Percentiles rank a stretch among this genome's conserved stretches.
phyloP scores from a whole-genome alignment of 2,329 filamentous ascomycete species.

The Diplodia intermedia region DNA sequence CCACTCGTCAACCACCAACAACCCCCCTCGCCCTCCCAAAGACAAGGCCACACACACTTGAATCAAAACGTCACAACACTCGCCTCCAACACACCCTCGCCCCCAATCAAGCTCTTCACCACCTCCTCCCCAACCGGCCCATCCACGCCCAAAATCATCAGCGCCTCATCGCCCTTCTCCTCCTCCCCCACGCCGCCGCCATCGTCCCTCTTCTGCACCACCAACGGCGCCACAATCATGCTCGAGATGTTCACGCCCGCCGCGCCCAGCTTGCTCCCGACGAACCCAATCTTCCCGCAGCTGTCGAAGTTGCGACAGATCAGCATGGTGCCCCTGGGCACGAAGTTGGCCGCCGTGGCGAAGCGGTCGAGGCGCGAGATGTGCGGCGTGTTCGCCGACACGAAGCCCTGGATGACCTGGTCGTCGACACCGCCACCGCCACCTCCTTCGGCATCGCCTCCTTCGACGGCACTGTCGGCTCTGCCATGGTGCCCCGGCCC shows the following conservation, averaged over 20 bases:
- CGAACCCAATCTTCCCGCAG: slow-evolving; percentile 81
- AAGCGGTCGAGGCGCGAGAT: slow-evolving; percentile 79
- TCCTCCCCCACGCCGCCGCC: slow-evolving; percentile 26
- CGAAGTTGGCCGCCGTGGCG: slow-evolving; percentile 67
- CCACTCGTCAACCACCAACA: background rate
- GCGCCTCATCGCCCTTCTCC: slow-evolving; percentile 60
- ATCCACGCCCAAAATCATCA: slow-evolving; percentile 83
- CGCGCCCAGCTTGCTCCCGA: slow-evolving; percentile 72
- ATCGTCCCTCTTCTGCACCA: slow-evolving; percentile 43
- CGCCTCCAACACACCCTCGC: slow-evolving; percentile 60
- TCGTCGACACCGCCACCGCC: slow-evolving; percentile 40
- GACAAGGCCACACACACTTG: background rate
- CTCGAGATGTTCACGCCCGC: slow-evolving; percentile 79
- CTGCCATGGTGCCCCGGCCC: background rate
- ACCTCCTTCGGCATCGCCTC: no score
- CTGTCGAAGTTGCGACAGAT: slow-evolving; percentile 82
- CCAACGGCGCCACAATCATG: slow-evolving; percentile 74
- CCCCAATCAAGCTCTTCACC: slow-evolving; percentile 56
- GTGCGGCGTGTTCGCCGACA: slow-evolving; percentile 67
- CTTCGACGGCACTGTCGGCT: background rate
- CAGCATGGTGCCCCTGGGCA: slow-evolving; percentile 75
- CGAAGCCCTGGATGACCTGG: slow-evolving; percentile 70
- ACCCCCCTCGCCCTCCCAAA: background rate
- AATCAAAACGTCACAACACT: slow-evolving; percentile 57
- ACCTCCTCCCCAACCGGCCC: slow-evolving; percentile 66